Evolutionary conservation across 2,329 filamentous ascomycete species (phyloP), one percentile per base, ranked within the genome.

Genomic region (Diatrype stigma): DNA sequence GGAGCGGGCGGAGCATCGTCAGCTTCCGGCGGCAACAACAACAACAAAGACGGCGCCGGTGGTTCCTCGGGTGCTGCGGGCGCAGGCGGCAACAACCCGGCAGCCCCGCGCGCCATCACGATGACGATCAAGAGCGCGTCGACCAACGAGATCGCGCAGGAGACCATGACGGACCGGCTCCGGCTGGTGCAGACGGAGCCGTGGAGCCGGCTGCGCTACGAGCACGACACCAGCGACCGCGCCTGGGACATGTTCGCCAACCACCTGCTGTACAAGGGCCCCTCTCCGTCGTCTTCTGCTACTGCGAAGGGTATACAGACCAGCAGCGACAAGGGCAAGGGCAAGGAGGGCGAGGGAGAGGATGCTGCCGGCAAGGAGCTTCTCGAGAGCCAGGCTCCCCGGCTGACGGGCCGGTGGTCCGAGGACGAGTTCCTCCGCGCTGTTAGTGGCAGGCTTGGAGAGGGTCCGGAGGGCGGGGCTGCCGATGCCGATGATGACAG

Each of bases 101-200:
- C 73, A 4, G 82, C 85, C 56, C 85, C 88, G 22, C 86, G 88
- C 56, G 86, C 89, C 16, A 89, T 96, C 61, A 87, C 94, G 69
- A 89, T 96, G 74, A 90, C 89, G 28, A 85, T 95, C 64, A 96
- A 95, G 74, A 84, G 85, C 35, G 81, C 83, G 2, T 75, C 82
- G 50, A 77, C 82, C 12, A 84, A 82, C 22, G 81, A 88, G 58
- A 92, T 84, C 34, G 94, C 87, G 75, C 85, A 81, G 55, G 80
- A 87, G 58, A 92, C 84, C 34, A 94, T 87, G 75, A 85, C 81
- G 55, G 80, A 87, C 63, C 83, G 90, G 28, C 80, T 97, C 56
- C 83, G 87, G 60, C 73, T 79, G 42, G 90, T 95, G 42, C 89
- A 95, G 72, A 81, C 84, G 48, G 93, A 99, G 67, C 74, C 78